Evolutionary conservation across 176 grass and related monocot species (phyloP).

Genomic region (Calamus simplicifolius): DNA sequence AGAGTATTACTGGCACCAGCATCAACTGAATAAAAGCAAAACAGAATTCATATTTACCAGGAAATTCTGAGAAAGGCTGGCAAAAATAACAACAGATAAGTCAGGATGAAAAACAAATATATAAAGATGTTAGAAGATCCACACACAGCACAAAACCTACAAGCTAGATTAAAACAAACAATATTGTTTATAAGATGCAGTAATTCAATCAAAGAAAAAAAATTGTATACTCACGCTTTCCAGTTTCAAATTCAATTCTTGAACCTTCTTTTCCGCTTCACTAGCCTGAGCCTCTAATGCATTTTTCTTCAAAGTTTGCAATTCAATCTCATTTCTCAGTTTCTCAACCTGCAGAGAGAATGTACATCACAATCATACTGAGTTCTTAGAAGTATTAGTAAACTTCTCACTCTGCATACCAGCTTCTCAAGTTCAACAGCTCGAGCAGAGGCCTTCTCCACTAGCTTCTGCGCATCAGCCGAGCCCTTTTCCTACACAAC

Average conservation of each 20-base stretch:
- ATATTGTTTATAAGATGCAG: too few species aligned
- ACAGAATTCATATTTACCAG: too few species aligned
- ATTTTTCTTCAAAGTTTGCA: conserved; percentile 37
- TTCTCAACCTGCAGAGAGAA: conserved; percentile 37
- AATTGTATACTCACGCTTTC: conserved; percentile 50
- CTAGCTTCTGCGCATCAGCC: conserved; percentile 44
- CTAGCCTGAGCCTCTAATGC: conserved; percentile 38
- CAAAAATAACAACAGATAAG: too few species aligned
- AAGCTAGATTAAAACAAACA: too few species aligned
- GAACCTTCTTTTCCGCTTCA: conserved; percentile 48
- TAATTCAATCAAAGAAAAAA: background rate
- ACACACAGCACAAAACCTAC: too few species aligned
- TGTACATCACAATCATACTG: conserved; percentile 7
- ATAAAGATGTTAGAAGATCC: too few species aligned
- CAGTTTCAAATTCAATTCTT: conserved; percentile 55
- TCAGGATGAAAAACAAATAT: too few species aligned
- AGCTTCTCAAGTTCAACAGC: conserved; percentile 58
- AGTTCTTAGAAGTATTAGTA: background rate
- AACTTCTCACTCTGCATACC: conserved; percentile 9
- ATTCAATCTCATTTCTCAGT: conserved; percentile 50
- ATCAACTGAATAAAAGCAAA: too few species aligned
- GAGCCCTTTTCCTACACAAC: conserved; percentile 11
- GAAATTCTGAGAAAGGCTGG: too few species aligned
- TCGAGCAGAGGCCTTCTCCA: conserved; percentile 30
- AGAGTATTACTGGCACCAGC: too few species aligned